Percentiles rank a stretch among this genome's conserved stretches.
phyloP scores from a whole-genome alignment of 441 rosid genomes.

The Populus trichocarpa region DNA sequence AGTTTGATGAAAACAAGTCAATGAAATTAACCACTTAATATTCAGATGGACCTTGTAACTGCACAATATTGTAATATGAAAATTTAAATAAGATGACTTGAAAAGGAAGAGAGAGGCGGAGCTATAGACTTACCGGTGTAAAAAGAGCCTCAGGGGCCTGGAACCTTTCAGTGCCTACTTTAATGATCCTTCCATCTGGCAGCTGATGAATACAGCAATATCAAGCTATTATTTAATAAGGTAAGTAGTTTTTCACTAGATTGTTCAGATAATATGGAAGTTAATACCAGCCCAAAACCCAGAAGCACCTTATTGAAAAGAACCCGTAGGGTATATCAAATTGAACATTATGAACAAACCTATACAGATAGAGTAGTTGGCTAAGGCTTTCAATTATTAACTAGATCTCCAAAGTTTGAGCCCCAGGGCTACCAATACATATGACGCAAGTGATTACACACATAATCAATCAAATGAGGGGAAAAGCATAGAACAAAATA shows the following conservation, averaged over 20 bases:
- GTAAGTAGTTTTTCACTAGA: not conserved
- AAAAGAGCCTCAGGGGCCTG: slow-evolving; percentile 99
- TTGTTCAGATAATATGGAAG: not conserved
- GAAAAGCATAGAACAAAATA: not conserved
- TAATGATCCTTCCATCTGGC: slow-evolving; percentile 94
- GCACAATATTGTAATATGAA: slow-evolving; percentile 2
- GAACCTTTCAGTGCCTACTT: slow-evolving; percentile 97
- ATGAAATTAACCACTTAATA: not conserved
- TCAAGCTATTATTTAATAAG: not conserved
- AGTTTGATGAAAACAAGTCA: not conserved
- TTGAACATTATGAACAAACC: slow-evolving; percentile 5
- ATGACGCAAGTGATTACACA: not conserved
- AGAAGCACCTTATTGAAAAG: not conserved
- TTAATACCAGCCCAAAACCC: not conserved
- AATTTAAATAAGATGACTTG: not conserved
- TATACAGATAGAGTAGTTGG: not conserved
- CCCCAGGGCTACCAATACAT: not conserved
- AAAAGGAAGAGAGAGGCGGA: slow-evolving; percentile 1
- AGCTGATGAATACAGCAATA: slow-evolving; percentile 46
- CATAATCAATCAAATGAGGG: not conserved
- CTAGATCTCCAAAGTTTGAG: not conserved
- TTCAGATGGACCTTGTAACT: slow-evolving; percentile 7
- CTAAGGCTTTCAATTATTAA: not conserved
- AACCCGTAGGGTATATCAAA: not conserved
- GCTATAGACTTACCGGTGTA: slow-evolving; percentile 64